Evolutionary conservation across 768 basidiomycete genomes (phyloP).

Genomic region (Nevesoporus exiguus): DNA sequence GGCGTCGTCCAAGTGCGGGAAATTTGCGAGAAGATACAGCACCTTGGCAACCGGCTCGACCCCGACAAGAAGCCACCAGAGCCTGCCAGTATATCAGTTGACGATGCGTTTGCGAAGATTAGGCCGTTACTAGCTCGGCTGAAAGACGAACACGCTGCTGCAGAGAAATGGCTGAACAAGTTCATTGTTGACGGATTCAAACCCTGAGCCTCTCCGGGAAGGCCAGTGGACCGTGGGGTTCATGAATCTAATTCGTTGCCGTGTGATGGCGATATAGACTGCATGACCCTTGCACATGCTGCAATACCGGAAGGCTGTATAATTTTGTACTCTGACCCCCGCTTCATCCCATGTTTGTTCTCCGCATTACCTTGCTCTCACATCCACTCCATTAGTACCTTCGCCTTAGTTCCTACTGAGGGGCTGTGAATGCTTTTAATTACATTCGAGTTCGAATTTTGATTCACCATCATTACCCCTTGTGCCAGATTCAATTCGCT

Average conservation of each 20-base stretch:
- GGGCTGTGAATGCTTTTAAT: slow-evolving; percentile 27
- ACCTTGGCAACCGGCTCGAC: slow-evolving; percentile 58
- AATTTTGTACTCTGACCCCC: slow-evolving; percentile 25
- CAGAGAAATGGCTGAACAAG: slow-evolving; percentile 63
- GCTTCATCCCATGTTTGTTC: slow-evolving; percentile 15
- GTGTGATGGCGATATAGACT: slow-evolving; percentile 11
- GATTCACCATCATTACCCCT: slow-evolving; percentile 7
- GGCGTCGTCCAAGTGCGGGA: slow-evolving; percentile 79
- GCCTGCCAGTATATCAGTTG: slow-evolving; percentile 39
- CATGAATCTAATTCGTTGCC: slow-evolving; percentile 7
- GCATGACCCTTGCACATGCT: slow-evolving; percentile 9
- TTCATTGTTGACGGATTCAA: slow-evolving; percentile 12
- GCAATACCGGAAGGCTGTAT: slow-evolving; percentile 20
- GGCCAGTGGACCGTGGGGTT: background rate
- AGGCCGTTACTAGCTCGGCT: slow-evolving; percentile 51
- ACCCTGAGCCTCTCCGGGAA: slow-evolving; percentile 1
- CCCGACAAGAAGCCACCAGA: slow-evolving; percentile 51
- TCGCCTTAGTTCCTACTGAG: slow-evolving; percentile 22
- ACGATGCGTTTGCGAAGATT: slow-evolving; percentile 60
- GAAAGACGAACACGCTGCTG: slow-evolving; percentile 64
- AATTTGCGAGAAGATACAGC: slow-evolving; percentile 89
- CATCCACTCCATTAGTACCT: slow-evolving; percentile 17
- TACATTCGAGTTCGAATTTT: slow-evolving; percentile 17
- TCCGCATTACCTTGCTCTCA: slow-evolving; percentile 18
- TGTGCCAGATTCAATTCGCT: slow-evolving; percentile 8